Evolutionary conservation across 257 asterid genomes (phyloP).

Genomic region (Knoxia roxburghii): DNA sequence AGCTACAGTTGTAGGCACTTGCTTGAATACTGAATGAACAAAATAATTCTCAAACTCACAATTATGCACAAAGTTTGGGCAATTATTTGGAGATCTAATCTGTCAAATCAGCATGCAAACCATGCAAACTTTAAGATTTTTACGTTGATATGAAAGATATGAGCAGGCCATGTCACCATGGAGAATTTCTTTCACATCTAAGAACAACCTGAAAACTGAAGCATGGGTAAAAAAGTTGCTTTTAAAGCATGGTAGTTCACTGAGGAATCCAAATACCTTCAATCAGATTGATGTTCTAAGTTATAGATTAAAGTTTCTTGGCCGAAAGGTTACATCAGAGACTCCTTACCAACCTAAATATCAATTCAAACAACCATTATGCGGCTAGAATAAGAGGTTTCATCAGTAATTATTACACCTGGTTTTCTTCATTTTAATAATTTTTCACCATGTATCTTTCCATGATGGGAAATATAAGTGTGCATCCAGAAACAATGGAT

Average conservation of each 20-base stretch:
- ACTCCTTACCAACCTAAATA: too few species aligned
- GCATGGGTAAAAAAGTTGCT: neutral
- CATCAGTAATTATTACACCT: neutral
- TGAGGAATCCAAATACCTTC: neutral
- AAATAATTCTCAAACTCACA: neutral
- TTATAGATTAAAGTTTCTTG: too few species aligned
- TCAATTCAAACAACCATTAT: too few species aligned
- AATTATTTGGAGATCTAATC: too few species aligned
- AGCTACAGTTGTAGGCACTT: neutral
- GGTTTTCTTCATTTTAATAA: neutral
- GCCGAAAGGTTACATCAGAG: too few species aligned
- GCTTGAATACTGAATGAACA: neutral
- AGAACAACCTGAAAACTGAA: neutral
- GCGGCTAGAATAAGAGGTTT: neutral
- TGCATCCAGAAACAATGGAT: neutral
- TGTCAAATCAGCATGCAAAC: too few species aligned
- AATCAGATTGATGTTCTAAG: too few species aligned
- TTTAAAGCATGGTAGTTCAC: neutral
- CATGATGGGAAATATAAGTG: neutral
- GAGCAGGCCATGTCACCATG: neutral
- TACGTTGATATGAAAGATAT: neutral
- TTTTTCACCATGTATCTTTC: neutral
- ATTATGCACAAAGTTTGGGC: neutral
- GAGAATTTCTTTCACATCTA: too few species aligned
- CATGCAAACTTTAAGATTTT: too few species aligned